A percentile compares a stretch with the other conserved stretches of the same genome.
Conservation (phyloP, 352 stramenopile genomes). For the Elongisporangium prolatum region DNA sequence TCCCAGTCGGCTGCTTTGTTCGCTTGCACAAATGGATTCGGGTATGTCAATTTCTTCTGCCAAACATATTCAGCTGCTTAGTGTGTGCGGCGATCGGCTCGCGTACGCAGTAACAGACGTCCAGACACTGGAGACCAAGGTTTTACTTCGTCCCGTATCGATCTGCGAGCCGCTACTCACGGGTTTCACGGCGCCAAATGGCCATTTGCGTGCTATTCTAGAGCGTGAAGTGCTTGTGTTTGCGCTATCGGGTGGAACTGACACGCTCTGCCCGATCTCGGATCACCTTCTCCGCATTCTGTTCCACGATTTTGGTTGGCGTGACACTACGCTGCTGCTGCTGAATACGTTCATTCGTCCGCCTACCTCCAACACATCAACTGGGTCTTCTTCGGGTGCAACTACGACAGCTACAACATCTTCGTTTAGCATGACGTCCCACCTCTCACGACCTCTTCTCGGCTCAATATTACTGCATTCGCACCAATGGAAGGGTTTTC, state of each 20-base stretch:
- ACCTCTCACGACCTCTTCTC: slow-evolving; percentile 33
- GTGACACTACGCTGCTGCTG: slow-evolving; percentile 39
- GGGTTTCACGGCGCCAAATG: slow-evolving; percentile 29
- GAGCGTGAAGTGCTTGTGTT: slow-evolving; percentile 63
- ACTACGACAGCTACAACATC: slow-evolving; percentile 8
- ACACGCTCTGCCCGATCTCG: slow-evolving; percentile 40
- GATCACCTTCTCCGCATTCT: slow-evolving; percentile 33
- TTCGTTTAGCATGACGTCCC: slow-evolving; percentile 36
- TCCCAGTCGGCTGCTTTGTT: slow-evolving; percentile 23
- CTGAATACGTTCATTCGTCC: slow-evolving; percentile 31
- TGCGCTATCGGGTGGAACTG: slow-evolving; percentile 27
- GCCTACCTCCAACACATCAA: slow-evolving; percentile 3
- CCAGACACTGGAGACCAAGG: slow-evolving; percentile 27
- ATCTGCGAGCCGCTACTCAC: slow-evolving; percentile 51
- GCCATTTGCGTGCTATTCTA: slow-evolving; percentile 44
- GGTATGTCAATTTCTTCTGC: slow-evolving; percentile 7
- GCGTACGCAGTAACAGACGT: slow-evolving; percentile 39
- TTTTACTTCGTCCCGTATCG: slow-evolving; percentile 34
- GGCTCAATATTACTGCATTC: slow-evolving; percentile 47
- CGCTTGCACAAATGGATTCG: slow-evolving; percentile 8
- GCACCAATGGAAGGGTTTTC: slow-evolving; percentile 50
- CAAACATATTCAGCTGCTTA: slow-evolving; percentile 31
- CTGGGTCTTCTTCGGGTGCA: slow-evolving; percentile 2
- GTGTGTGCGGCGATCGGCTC: slow-evolving; percentile 48
- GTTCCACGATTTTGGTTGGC: slow-evolving; percentile 59